phyloP scores from a whole-genome alignment of 768 basidiomycete genomes.

The Suillus lakei region DNA sequence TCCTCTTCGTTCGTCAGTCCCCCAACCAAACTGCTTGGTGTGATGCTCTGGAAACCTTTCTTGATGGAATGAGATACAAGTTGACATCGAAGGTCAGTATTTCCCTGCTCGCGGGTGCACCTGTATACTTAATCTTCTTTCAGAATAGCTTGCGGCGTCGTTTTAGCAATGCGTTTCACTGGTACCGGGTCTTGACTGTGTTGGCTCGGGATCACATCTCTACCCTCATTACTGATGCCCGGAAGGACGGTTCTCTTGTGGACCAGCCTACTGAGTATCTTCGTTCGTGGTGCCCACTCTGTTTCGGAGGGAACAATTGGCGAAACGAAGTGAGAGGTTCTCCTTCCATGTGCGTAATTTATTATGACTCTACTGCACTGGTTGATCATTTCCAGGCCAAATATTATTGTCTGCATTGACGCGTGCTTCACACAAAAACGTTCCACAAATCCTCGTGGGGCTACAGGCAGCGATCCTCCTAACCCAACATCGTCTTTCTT shows the following conservation, averaged over 20 bases:
- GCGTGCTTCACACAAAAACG: slow-evolving; percentile 40
- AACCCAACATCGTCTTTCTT: slow-evolving; percentile 1
- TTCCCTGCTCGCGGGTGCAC: neutral
- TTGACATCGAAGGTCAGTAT: slow-evolving; percentile 22
- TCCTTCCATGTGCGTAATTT: neutral
- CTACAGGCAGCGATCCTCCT: slow-evolving; percentile 3
- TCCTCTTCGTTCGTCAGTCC: slow-evolving; percentile 30
- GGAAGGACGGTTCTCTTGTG: neutral
- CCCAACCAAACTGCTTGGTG: slow-evolving; percentile 35
- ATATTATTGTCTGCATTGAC: slow-evolving; percentile 37
- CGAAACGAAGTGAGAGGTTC: neutral
- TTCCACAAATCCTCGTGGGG: slow-evolving; percentile 16
- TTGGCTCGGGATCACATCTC: slow-evolving; percentile 15
- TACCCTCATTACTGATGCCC: slow-evolving; percentile 2
- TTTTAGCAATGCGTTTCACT: slow-evolving; percentile 31
- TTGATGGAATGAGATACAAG: slow-evolving; percentile 26
- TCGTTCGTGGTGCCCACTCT: slow-evolving; percentile 30
- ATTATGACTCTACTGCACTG: neutral
- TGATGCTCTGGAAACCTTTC: slow-evolving; percentile 30
- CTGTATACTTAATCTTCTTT: slow-evolving; percentile 1
- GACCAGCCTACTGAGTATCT: slow-evolving; percentile 25
- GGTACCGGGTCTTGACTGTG: slow-evolving; percentile 28
- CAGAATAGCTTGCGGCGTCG: slow-evolving; percentile 29
- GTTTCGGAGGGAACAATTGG: slow-evolving; percentile 23
- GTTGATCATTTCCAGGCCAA: slow-evolving; percentile 17